These are phyloP conservation scores for Hemerocallis citrina DNA, from an alignment of 106 monocot genomes.

Conservation along the genomic window DNA sequence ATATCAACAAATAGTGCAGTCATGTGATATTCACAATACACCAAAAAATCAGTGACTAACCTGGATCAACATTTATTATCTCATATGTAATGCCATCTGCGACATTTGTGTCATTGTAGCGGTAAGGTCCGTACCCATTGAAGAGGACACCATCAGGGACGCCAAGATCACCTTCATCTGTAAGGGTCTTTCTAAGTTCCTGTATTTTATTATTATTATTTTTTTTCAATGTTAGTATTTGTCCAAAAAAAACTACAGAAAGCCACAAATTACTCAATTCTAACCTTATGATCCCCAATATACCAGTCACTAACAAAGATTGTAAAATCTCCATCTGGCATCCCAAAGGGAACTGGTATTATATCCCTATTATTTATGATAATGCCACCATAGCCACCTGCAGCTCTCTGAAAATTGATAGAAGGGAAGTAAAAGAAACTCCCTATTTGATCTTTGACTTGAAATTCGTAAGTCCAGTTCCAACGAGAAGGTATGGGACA, in stretches of 20 bases:
- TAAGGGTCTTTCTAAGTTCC: conserved; percentile 60
- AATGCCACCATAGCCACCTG: conserved; percentile 92
- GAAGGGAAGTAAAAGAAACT: conserved; percentile 96
- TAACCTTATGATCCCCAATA: conserved; percentile 58
- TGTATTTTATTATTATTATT: no score
- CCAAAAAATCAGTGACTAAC: conserved; percentile 12
- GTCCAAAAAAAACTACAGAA: neutral
- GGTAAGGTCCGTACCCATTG: conserved; percentile 84
- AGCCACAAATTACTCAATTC: neutral
- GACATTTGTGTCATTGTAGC: conserved; percentile 73
- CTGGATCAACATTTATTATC: conserved; percentile 88
- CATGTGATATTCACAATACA: neutral
- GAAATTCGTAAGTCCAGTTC: conserved; percentile 98
- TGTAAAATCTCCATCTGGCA: conserved; percentile 92
- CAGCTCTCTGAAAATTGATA: conserved; percentile 73
- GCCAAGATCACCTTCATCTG: conserved; percentile 57
- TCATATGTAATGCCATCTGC: conserved; percentile 59
- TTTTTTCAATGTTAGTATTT: conserved; percentile 14
- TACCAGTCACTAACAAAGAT: conserved; percentile 88
- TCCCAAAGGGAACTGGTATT: conserved; percentile 82
- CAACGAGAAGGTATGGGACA: conserved; percentile 96
- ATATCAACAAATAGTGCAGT: neutral
- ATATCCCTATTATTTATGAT: conserved; percentile 86
- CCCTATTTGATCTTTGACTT: conserved; percentile 98
- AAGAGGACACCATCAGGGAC: conserved; percentile 79